Evolutionary conservation across 257 asterid genomes (phyloP).

Genomic region (Echium plantagineum): DNA sequence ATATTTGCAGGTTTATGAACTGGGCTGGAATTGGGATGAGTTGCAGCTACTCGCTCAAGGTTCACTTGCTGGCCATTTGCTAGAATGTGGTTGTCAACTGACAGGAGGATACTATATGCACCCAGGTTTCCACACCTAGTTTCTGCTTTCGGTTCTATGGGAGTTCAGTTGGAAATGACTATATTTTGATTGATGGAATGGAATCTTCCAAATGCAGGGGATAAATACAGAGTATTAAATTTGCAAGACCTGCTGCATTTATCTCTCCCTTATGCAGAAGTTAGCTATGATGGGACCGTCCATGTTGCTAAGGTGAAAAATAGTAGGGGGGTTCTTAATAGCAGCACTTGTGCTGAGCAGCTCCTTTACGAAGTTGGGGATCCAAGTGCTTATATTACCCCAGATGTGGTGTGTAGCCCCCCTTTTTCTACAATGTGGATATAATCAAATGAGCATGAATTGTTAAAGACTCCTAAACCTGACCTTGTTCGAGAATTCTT

Average conservation of each 20-base stretch:
- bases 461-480: background rate
- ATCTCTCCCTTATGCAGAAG: constrained; percentile 90
- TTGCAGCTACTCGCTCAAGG: constrained; percentile 81
- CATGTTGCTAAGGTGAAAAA: constrained; percentile 80
- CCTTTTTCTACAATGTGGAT: background rate
- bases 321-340: constrained; percentile 60
- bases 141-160: background rate
- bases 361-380: constrained; percentile 97
- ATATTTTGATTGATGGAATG: constrained; percentile 7
- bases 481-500: background rate
- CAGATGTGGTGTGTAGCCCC: constrained; percentile 62
- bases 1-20: constrained; percentile 61
- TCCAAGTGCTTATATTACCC: constrained; percentile 92
- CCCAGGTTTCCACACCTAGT: constrained; percentile 46
- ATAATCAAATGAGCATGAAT: background rate
- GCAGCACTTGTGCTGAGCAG: constrained; percentile 80
- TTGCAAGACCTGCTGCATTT: constrained; percentile 56
- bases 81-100: constrained; percentile 98
- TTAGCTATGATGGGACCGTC: constrained; percentile 60
- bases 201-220: constrained; percentile 37
- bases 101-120: constrained; percentile 98
- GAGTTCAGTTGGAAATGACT: background rate
- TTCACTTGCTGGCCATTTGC: constrained; percentile 84
- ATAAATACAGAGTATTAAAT: constrained; percentile 65
- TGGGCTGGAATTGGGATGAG: constrained; percentile 98